These are phyloP conservation scores for Pseudotsuga menziesii DNA, from an alignment of 75 land plant genomes.

Conservation along the genomic window DNA sequence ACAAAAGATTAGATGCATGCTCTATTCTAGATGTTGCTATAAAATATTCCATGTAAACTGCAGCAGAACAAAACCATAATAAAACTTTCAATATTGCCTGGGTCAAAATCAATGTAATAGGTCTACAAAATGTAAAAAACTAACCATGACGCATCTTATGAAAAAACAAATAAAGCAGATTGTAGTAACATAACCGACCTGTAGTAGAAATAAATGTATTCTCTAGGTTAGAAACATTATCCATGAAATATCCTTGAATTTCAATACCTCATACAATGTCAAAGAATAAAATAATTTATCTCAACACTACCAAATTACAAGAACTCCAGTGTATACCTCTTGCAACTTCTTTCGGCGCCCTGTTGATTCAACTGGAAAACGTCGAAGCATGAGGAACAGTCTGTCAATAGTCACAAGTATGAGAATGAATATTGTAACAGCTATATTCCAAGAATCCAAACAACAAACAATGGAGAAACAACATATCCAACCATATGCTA, in stretches of 20 bases:
- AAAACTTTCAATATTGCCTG: not conserved
- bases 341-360: constrained; percentile 77
- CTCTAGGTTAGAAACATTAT: not conserved
- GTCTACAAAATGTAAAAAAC: constrained; percentile 9
- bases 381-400: constrained; percentile 75
- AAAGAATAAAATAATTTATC: not conserved
- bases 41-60: not conserved
- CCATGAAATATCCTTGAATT: not conserved
- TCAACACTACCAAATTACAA: not conserved
- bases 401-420: constrained; percentile 21
- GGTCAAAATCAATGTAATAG: not conserved
- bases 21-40: not conserved
- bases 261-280: not conserved
- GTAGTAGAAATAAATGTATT: not conserved
- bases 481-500: not conserved
- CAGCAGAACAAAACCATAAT: not conserved
- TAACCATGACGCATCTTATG: constrained; percentile 89
- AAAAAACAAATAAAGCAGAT: constrained; percentile 91
- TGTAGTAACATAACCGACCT: constrained; percentile 96
- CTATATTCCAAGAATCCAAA: constrained; percentile 1
- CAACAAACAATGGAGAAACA: not conserved
- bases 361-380: constrained; percentile 86
- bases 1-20: not conserved
- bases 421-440: not conserved
- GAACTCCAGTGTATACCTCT: constrained; percentile 37